Evolutionary conservation across 371 early-diverging fungal species (phyloP).

Genomic region (Mucor circinelloides): DNA sequence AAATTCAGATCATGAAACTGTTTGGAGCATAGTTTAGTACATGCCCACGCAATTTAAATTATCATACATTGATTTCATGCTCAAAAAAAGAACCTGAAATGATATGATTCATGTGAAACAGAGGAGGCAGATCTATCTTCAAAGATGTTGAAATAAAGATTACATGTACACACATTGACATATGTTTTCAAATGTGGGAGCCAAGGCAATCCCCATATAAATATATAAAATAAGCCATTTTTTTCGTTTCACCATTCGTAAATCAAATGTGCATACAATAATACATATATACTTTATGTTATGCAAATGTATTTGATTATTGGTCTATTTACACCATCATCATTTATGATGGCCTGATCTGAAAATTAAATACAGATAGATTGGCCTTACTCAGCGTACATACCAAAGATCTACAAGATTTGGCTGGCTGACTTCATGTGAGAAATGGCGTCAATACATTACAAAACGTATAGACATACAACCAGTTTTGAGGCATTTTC

Average conservation of each 20-base stretch:
- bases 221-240: neutral
- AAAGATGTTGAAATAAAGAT: neutral
- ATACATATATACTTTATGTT: neutral
- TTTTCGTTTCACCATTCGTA: neutral
- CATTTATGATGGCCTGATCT: neutral
- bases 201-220: neutral
- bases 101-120: neutral
- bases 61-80: neutral
- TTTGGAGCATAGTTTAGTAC: too few relatives aligned
- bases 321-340: neutral
- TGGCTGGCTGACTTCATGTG: neutral
- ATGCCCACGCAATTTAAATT: too few relatives aligned
- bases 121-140: neutral
- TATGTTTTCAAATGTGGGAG: neutral
- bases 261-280: neutral
- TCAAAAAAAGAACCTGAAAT: neutral
- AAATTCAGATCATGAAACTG: too few relatives aligned
- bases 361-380: neutral
- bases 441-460: neutral
- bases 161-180: neutral
- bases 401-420: neutral
- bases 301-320: neutral
- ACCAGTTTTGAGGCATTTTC: neutral
- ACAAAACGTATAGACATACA: neutral
- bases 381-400: neutral